A percentile compares a stretch with the other conserved stretches of the same genome.
These are phyloP conservation scores for Casuarina glauca DNA, from an alignment of 306 rosid species.

Conservation along the genomic window DNA sequence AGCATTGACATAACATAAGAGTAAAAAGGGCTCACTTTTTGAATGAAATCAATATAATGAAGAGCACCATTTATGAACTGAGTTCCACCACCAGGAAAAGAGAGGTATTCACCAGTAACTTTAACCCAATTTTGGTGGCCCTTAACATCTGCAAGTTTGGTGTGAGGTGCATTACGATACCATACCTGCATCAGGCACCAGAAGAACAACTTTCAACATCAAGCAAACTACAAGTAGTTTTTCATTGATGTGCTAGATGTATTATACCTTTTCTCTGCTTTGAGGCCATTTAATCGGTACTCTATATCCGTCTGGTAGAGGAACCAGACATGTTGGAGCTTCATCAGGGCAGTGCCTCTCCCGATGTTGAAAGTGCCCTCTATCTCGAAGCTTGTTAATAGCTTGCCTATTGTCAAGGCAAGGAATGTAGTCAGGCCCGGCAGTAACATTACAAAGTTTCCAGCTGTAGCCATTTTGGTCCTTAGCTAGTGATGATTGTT, in stretches of 20 bases:
- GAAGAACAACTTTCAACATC: constrained; percentile 26
- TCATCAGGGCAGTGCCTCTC: constrained; percentile 90
- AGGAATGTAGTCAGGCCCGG: constrained; percentile 88
- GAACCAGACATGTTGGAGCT: constrained; percentile 70
- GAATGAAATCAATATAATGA: constrained; percentile 79
- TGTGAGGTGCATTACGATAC: constrained; percentile 76
- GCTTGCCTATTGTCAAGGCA: constrained; percentile 77
- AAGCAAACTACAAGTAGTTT: constrained; percentile 17
- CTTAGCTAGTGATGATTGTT: constrained; percentile 25
- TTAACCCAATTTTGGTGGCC: constrained; percentile 97
- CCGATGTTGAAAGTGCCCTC: constrained; percentile 63
- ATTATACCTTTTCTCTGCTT: constrained; percentile 76
- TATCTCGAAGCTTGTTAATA: constrained; percentile 58
- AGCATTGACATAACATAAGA: constrained; percentile 6
- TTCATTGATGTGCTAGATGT: not conserved
- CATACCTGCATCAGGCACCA: constrained; percentile 65
- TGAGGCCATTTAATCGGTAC: constrained; percentile 70
- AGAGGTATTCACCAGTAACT: constrained; percentile 69
- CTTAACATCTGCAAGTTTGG: constrained; percentile 69
- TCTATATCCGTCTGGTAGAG: constrained; percentile 74
- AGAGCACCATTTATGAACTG: constrained; percentile 87
- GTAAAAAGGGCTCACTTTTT: constrained; percentile 54
- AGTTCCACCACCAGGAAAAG: constrained; percentile 94
- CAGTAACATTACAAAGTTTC: constrained; percentile 69
- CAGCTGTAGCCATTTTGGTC: constrained; percentile 41